A percentile compares a stretch with the other conserved stretches of the same genome.
These are phyloP conservation scores for Ceratobasidium sp. DNA, from an alignment of 1,284 basidiomycete genomes.

Conservation along the genomic window DNA sequence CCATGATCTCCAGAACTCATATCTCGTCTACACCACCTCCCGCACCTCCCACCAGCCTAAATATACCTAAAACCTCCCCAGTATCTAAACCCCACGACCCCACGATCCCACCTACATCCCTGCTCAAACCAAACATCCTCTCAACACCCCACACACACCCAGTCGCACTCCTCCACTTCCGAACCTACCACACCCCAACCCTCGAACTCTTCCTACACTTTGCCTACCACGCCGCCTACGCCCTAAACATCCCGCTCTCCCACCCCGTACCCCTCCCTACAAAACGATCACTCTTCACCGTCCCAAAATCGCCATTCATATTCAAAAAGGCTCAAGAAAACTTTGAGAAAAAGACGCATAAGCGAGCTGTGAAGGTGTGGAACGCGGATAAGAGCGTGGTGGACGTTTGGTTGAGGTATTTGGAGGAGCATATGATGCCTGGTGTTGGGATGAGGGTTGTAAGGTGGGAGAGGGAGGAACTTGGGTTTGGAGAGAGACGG, in stretches of 20 bases:
- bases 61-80: not conserved
- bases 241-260: conserved; percentile 87
- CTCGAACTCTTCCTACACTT: conserved; percentile 91
- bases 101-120: conserved; percentile 43
- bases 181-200: conserved; percentile 75
- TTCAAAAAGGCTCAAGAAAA: conserved; percentile 98
- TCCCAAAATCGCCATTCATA: conserved; percentile 87
- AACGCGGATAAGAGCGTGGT: conserved; percentile 88
- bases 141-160: conserved; percentile 80
- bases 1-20: conserved; percentile 1
- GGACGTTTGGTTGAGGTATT: conserved; percentile 85
- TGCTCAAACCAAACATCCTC: conserved; percentile 57
- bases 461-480: conserved; percentile 79
- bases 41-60: not conserved
- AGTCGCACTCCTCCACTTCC: conserved; percentile 87
- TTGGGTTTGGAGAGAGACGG: conserved; percentile 72
- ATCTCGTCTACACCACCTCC: conserved; percentile 5
- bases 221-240: conserved; percentile 84
- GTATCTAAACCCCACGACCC: conserved; percentile 14
- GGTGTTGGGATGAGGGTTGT: conserved; percentile 91
- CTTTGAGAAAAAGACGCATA: conserved; percentile 89
- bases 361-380: conserved; percentile 90
- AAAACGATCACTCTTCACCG: conserved; percentile 87
- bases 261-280: conserved; percentile 80
- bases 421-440: conserved; percentile 81